Evolutionary conservation across 2,329 filamentous ascomycete species (phyloP).

Genomic region (Fragosphaeria purpurea): DNA sequence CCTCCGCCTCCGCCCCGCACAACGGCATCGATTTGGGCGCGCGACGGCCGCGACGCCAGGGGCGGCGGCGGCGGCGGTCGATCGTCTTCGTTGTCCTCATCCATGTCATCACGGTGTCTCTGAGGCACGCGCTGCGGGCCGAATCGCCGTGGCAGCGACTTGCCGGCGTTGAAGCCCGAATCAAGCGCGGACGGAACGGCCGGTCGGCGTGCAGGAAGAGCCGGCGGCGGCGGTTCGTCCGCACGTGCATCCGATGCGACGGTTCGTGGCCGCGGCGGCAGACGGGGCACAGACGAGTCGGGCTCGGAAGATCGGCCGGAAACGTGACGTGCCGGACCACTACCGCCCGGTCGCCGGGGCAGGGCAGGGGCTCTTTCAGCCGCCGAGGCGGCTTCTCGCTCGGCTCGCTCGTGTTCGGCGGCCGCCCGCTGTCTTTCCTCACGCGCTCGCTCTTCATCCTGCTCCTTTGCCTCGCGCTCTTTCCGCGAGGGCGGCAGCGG

Average conservation of each 20-base stretch:
- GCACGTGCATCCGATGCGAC: not conserved
- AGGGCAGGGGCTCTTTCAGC: constrained; percentile 1
- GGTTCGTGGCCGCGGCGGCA: constrained; percentile 1
- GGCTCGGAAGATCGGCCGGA: not conserved
- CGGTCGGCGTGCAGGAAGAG: constrained; percentile 26
- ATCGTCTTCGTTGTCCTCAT: constrained; percentile 9
- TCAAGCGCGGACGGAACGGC: constrained; percentile 22
- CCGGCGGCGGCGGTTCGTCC: constrained; percentile 51
- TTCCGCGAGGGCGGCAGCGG: constrained; percentile 45
- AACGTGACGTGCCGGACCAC: too few species aligned
- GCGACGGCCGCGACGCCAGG: constrained; percentile 39
- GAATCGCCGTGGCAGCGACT: not conserved
- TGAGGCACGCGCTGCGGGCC: constrained; percentile 3
- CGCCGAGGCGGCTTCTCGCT: constrained; percentile 1
- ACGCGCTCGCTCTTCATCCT: constrained; percentile 12
- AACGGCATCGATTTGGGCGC: constrained; percentile 39
- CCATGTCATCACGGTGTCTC: not conserved
- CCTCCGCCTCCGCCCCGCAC: constrained; percentile 18
- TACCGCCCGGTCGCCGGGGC: constrained; percentile 4
- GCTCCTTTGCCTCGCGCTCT: constrained; percentile 38
- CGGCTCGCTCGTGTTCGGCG: constrained; percentile 20
- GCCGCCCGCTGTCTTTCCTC: constrained; percentile 17
- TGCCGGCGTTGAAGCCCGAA: constrained; percentile 16
- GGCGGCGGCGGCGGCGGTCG: constrained; percentile 41
- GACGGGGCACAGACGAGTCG: constrained; percentile 1